These are phyloP conservation scores for Globisporangium nunn DNA, from an alignment of 352 stramenopile genomes.

Conservation along the genomic window DNA sequence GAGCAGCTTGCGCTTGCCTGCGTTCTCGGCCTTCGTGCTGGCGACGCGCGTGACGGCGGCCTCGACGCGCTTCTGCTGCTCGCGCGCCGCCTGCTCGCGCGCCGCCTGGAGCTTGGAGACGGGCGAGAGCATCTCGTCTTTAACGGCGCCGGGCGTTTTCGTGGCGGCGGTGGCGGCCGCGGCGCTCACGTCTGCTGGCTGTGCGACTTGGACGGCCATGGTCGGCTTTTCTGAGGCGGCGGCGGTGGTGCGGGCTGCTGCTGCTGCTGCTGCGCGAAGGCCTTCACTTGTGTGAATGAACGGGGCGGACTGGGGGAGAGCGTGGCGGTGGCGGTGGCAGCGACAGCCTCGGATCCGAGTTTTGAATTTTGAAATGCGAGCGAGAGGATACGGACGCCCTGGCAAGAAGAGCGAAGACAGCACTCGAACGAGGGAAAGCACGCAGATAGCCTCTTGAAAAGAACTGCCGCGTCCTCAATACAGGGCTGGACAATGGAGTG, in stretches of 20 bases:
- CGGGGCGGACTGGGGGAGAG: background rate
- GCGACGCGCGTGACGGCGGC: conserved; percentile 47
- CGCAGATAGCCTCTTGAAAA: too few species aligned
- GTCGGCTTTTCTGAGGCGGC: conserved; percentile 5
- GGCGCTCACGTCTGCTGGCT: conserved; percentile 36
- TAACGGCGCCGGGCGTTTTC: conserved; percentile 23
- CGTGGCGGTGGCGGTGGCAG: background rate
- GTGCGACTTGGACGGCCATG: conserved; percentile 61
- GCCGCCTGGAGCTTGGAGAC: conserved; percentile 74
- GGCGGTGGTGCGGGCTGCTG: background rate
- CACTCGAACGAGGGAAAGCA: too few species aligned
- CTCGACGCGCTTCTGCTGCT: conserved; percentile 70
- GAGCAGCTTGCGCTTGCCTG: conserved; percentile 53
- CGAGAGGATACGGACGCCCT: background rate
- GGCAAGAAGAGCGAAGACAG: too few species aligned
- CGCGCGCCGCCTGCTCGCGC: conserved; percentile 43
- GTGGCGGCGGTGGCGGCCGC: conserved; percentile 13
- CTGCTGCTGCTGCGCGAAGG: conserved; percentile 13
- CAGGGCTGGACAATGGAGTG: too few species aligned
- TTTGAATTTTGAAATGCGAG: conserved; percentile 2
- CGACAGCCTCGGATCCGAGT: background rate
- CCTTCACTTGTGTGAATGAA: conserved; percentile 12
- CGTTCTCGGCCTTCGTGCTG: conserved; percentile 38
- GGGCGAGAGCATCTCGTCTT: conserved; percentile 44
- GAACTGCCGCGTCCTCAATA: too few species aligned